A percentile compares a stretch with the other conserved stretches of the same genome.
These are phyloP conservation scores for Coemansia sp. DNA, from an alignment of 192 early-diverging fungal species.

Conservation along the genomic window DNA sequence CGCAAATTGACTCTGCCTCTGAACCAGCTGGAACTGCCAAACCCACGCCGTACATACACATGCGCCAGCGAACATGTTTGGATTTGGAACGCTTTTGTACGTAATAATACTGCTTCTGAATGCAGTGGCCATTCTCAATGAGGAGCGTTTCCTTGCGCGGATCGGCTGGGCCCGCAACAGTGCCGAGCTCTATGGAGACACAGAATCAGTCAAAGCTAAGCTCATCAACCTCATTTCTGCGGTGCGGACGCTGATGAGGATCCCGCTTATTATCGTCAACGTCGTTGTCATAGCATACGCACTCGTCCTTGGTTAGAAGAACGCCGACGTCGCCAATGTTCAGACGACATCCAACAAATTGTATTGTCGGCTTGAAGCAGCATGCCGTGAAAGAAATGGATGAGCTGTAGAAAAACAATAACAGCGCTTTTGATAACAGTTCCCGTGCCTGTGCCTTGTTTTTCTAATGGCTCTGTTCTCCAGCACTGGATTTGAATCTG, in stretches of 20 bases:
- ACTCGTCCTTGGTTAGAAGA: conserved; percentile 71
- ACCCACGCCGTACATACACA: background rate
- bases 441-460: too few species aligned
- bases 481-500: too few species aligned
- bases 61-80: conserved; percentile 48
- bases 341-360: background rate
- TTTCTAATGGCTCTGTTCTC: too few species aligned
- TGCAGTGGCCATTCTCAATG: conserved; percentile 85
- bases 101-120: conserved; percentile 81
- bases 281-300: conserved; percentile 80
- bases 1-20: background rate
- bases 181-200: conserved; percentile 64
- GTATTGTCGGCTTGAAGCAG: too few species aligned
- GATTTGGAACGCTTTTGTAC: conserved; percentile 78
- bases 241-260: conserved; percentile 84
- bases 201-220: conserved; percentile 73
- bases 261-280: conserved; percentile 82
- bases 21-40: background rate
- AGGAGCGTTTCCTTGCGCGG: conserved; percentile 88
- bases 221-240: conserved; percentile 88
- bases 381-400: too few species aligned
- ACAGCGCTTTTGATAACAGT: too few species aligned
- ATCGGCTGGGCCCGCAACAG: conserved; percentile 70
- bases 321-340: background rate
- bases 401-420: too few species aligned